Evolutionary conservation across 345 rosid species (phyloP), one percentile per base, ranked within the genome.

Genomic region (Gynandropsis gynandra): DNA sequence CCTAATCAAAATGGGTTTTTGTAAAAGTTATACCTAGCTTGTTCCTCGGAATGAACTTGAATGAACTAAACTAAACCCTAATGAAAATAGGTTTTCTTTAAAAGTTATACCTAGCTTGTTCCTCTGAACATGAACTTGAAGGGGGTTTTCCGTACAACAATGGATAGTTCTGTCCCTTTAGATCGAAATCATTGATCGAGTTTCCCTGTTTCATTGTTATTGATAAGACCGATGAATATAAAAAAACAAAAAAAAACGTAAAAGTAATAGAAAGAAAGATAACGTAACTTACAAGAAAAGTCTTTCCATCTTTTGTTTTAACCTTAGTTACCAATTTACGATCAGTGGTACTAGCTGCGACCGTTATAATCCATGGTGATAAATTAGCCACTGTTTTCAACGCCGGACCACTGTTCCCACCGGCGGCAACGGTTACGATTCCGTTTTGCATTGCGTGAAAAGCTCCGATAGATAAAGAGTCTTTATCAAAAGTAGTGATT

Each of bases 321-420:
- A 72, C 82, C 54, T 68, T 74, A 52, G 77, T 76, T 4, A 64
- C 69, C 3, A 85, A 72, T 34, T 64, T 72, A 47, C 87, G 68
- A 29, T 85, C 89, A 32, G 72, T 47, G 10, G 79, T 70, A 56
- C 87, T 77, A 1, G 89, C 87, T n/a, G 89, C 95, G 0, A 77
- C 84, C 0, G 82, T 54, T 11, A 79, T 56, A 14, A 77, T 48
- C 95, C 89, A 81, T 0, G 82, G 89, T 5, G 89, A 74, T 16
- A 73, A 70, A 45, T 74, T 81, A 4, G 58, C 15, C 8, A 72
- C 58, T 6, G 65, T 62, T 38, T 54, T 47, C 1, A 58, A 59
- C 50, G 20, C 46, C 6, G 83, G 67, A 4, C 93, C 87, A 0
- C 59, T 56, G 29, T 83, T 81, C 4, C 83, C 93, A 0, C 64